Percentiles rank a stretch among this genome's conserved stretches.
phyloP scores from a whole-genome alignment of 495 filamentous ascomycete species.

The Penicillium soppii region DNA sequence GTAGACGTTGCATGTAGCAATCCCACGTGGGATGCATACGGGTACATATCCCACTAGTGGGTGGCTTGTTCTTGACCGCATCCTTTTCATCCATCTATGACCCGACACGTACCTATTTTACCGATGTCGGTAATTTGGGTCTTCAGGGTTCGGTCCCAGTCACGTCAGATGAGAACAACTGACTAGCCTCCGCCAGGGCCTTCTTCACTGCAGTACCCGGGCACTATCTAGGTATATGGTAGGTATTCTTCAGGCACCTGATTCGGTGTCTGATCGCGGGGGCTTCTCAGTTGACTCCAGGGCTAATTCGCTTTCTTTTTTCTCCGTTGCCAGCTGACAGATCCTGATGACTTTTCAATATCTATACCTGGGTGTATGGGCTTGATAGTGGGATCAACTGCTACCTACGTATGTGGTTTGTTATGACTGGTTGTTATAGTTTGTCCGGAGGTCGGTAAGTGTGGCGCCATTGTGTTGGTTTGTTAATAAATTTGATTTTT shows the following conservation, averaged over 20 bases:
- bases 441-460: neutral
- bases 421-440: neutral
- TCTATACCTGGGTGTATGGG: neutral
- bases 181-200: neutral
- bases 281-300: constrained; percentile 3
- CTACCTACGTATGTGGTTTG: neutral
- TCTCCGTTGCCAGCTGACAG: neutral
- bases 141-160: neutral
- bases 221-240: no score
- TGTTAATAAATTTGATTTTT: no score
- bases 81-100: neutral
- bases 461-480: neutral
- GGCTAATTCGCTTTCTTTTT: neutral
- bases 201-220: neutral
- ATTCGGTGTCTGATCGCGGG: neutral
- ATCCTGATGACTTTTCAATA: neutral
- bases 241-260: neutral
- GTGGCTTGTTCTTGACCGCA: constrained; percentile 10
- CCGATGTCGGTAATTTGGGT: neutral
- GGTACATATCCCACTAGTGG: constrained; percentile 1
- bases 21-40: constrained; percentile 10
- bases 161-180: constrained; percentile 1
- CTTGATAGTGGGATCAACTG: neutral
- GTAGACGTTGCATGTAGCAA: neutral
- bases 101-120: constrained; percentile 1